These are phyloP conservation scores for Arctium lappa DNA, from an alignment of 129 eudicot genomes.

Conservation along the genomic window DNA sequence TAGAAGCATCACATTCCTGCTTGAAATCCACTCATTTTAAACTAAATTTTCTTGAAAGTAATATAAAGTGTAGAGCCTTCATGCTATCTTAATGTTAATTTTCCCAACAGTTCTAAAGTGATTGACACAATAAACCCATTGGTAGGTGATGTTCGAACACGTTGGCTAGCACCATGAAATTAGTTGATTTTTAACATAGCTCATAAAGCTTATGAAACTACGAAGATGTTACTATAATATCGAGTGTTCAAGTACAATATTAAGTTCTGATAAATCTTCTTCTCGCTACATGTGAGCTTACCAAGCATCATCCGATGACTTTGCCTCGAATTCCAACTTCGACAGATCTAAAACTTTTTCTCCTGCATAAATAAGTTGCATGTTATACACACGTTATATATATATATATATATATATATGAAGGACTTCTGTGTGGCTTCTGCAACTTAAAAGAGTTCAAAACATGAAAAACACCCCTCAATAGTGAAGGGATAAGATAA, in stretches of 20 bases:
- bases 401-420: background rate
- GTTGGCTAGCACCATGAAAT: background rate
- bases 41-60: background rate
- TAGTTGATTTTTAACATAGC: background rate
- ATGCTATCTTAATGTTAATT: background rate
- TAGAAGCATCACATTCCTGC: background rate
- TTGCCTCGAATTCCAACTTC: conserved; percentile 79
- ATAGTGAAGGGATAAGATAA: background rate
- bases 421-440: too few relatives aligned
- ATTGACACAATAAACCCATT: background rate
- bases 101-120: too few relatives aligned
- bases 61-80: background rate
- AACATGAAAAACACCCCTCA: background rate
- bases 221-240: background rate
- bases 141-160: background rate
- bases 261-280: background rate
- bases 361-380: conserved; percentile 29
- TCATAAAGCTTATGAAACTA: background rate
- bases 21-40: background rate
- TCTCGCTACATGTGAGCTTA: conserved; percentile 34
- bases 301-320: conserved; percentile 90
- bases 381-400: background rate
- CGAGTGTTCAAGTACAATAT: background rate
- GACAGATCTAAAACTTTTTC: conserved; percentile 47
- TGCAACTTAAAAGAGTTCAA: too few relatives aligned